These are phyloP conservation scores for Trichoderma hamatum DNA, from an alignment of 2,329 filamentous ascomycete species.

Conservation along the genomic window DNA sequence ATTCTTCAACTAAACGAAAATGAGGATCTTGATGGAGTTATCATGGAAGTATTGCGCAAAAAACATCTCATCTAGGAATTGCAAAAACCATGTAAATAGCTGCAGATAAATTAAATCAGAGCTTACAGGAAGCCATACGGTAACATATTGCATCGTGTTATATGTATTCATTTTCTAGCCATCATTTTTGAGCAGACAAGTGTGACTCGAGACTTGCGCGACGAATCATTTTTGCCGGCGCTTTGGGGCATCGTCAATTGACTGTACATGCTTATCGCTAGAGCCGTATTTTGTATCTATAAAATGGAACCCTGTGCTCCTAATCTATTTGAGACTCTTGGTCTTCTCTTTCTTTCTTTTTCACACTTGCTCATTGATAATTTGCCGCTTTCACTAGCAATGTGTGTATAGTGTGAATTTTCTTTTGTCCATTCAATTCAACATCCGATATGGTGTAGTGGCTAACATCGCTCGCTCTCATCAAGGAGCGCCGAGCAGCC, in stretches of 20 bases:
- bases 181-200: background rate
- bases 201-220: background rate
- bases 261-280: background rate
- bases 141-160: background rate
- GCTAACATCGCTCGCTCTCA: constrained; percentile 42
- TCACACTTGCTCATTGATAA: background rate
- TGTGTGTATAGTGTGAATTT: background rate
- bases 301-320: background rate
- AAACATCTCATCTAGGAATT: background rate
- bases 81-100: background rate
- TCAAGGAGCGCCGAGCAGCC: constrained; percentile 26
- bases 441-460: constrained; percentile 43
- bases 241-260: background rate
- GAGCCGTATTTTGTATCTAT: background rate
- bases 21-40: background rate
- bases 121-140: background rate
- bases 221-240: background rate
- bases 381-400: background rate
- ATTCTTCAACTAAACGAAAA: background rate
- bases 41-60: background rate
- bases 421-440: background rate
- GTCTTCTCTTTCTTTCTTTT: background rate
- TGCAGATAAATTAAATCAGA: background rate
- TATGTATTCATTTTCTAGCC: background rate
- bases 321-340: background rate